Base-by-base conservation (phyloP, 2,329 filamentous ascomycete species). In the Diaporthe citri region DNA sequence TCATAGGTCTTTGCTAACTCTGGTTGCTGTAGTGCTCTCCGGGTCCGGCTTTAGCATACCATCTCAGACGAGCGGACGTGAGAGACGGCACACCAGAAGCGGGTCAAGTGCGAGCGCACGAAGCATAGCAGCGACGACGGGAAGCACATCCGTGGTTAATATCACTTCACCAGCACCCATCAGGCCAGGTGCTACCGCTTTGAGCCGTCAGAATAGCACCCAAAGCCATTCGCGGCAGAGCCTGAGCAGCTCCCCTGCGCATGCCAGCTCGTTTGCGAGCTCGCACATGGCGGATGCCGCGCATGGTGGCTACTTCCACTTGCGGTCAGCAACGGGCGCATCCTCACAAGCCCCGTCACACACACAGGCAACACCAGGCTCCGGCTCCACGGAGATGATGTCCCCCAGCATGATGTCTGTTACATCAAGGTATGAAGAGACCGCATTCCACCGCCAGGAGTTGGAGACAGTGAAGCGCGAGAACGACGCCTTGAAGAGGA, bases 341-440 rank as follows among this genome's bases (percentile, higher is more conserved):
- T 67, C 76, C 75, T 57, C 74, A 72, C 55, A 89, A 85, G 83
- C 79, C 56, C 80, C 77, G 7, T 86, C 83, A 74, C 84, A 85
- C 4, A 80, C 85, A 3, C 84, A 83, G 25, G 84, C 83, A 9
- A 88, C 85, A 3, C 85, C 83, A 9, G 86, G 83, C 31, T 82
- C 80, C n/a, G 83, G 22, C 67, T 75, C 75, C 55, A 79, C 81
- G 66, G 84, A 86, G 48, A 83, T 89, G 78, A 81, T 88, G 34
- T 90, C 89, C 15, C 89, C 90, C 0, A 86, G 87, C 4, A 82
- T 91, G 36, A 83, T 93, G 77, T 87, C 88, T 3, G 90, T 87
- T 3, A 92, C 90, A 0, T 82, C 86, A 15, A 87, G 91, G 17
- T 92, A 91, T 80, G 91, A 93, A 77, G 91, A 93, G 81, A 90